Evolutionary conservation across 2,329 filamentous ascomycete species (phyloP).

Genomic region (Xylaria hypoxylon): DNA sequence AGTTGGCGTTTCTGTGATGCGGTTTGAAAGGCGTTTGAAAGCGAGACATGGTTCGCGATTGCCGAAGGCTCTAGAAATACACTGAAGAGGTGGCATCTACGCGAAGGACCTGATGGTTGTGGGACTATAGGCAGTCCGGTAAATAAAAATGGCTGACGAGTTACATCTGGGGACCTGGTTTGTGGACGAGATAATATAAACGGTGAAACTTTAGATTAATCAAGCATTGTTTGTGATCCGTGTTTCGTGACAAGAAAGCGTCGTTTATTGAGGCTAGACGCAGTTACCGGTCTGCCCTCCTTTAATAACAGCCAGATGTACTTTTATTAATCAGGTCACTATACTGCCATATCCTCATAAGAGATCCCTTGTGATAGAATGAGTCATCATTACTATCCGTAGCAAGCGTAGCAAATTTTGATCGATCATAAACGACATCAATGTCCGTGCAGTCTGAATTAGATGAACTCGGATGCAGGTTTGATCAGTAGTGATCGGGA

Average conservation of each 20-base stretch:
- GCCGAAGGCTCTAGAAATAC: conserved; percentile 5
- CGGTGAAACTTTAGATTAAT: neutral
- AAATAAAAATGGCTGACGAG: neutral
- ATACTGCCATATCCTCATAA: neutral
- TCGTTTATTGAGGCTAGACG: neutral
- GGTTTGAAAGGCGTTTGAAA: conserved; percentile 18
- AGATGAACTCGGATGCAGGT: neutral
- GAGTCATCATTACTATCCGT: neutral
- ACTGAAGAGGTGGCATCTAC: neutral
- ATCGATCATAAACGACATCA: neutral
- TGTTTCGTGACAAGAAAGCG: neutral
- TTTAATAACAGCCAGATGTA: neutral
- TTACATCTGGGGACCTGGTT: neutral
- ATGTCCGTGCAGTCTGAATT: neutral
- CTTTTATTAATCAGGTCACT: neutral
- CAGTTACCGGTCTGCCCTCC: neutral
- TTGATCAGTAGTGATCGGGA: neutral
- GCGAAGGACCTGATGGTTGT: conserved; percentile 1
- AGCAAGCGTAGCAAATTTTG: neutral
- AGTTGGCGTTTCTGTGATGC: neutral
- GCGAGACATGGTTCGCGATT: conserved; percentile 35
- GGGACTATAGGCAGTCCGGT: neutral
- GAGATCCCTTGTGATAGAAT: neutral
- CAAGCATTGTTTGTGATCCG: neutral
- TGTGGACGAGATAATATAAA: conserved; percentile 4